phyloP scores from a whole-genome alignment of 1,139 yeast species.

The Geotrichum phurueaensis region DNA sequence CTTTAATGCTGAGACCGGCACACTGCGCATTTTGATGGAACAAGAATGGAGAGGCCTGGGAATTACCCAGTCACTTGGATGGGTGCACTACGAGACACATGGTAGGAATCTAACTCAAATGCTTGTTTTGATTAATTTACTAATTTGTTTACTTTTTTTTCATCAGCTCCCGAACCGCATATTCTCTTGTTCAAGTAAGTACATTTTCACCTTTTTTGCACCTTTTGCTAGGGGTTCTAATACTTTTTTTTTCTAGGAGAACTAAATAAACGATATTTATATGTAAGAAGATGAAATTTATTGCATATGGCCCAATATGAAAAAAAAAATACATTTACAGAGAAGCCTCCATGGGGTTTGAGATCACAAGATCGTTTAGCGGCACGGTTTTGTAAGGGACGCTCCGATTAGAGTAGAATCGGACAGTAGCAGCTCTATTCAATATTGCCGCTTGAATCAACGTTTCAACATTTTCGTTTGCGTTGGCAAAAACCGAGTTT shows the following conservation, averaged over 20 bases:
- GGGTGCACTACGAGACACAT: conserved; percentile 98
- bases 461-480: not conserved
- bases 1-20: conserved; percentile 91
- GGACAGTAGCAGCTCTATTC: not conserved
- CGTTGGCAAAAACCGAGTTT: not conserved
- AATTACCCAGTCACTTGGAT: conserved; percentile 93
- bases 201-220: not conserved
- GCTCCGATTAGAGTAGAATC: not conserved
- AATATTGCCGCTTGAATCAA: not conserved
- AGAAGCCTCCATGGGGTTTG: not conserved
- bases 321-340: not conserved
- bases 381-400: not conserved
- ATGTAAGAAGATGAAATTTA: not conserved
- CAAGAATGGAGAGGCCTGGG: conserved; percentile 99
- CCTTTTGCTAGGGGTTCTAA: not conserved
- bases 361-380: not conserved
- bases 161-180: conserved; percentile 87
- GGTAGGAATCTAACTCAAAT: conserved; percentile 29
- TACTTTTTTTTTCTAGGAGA: not conserved
- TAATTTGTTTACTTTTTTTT: not conserved
- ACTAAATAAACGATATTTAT: not conserved
- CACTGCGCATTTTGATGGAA: conserved; percentile 80
- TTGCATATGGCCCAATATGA: not conserved
- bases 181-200: conserved; percentile 68
- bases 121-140: not conserved